Conservation (phyloP, 805 yeast genomes). For the Kodamaea kaohsiungensis region DNA sequence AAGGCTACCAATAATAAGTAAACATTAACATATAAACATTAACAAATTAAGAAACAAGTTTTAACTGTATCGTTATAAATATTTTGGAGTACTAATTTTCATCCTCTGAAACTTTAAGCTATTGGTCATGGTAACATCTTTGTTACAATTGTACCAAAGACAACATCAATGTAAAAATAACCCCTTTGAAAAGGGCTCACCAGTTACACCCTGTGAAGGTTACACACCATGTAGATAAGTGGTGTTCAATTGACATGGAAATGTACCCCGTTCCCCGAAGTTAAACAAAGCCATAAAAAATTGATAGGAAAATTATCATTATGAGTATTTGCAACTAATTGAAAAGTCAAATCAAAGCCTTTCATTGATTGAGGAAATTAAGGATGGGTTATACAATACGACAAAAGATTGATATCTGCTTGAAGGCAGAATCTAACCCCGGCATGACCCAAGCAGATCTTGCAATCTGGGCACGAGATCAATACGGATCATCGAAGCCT, state of each 20-base stretch:
- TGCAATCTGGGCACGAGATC: constrained; percentile 62
- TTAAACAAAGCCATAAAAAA: neutral
- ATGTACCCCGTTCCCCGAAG: neutral
- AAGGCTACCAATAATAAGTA: no score
- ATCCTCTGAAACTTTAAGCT: neutral
- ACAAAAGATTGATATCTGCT: constrained; percentile 66
- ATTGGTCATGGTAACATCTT: neutral
- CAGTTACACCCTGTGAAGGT: neutral
- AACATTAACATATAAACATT: no score
- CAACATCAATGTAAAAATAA: neutral
- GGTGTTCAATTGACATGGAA: neutral
- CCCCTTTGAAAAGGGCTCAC: neutral
- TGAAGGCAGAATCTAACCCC: constrained; percentile 67
- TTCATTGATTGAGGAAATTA: neutral
- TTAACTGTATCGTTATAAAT: no score
- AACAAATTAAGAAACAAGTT: no score
- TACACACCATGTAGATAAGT: neutral
- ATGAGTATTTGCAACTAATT: neutral
- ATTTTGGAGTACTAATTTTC: no score
- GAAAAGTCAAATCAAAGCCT: neutral
- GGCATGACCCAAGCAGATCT: constrained; percentile 66
- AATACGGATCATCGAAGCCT: constrained; percentile 51
- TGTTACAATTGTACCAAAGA: neutral
- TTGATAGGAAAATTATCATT: neutral
- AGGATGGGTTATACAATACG: constrained; percentile 58